Percentiles rank a stretch among this genome's conserved stretches.
Evolutionary conservation across 331 rosid genomes (phyloP).

Genomic region (Dryas integrifolia): DNA sequence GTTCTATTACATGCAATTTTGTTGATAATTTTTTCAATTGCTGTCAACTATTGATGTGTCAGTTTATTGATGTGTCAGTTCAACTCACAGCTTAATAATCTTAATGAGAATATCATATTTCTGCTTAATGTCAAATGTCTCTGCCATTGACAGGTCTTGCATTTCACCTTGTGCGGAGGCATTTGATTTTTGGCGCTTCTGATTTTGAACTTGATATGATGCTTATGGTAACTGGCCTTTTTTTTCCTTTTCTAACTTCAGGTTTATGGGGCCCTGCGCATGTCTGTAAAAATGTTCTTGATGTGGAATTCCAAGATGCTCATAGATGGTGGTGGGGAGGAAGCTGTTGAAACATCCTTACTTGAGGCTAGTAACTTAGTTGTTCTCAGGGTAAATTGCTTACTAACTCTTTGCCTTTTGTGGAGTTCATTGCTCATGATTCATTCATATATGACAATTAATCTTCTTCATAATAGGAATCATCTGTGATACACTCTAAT

Average conservation of each 20-base stretch:
- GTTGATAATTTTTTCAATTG: background rate
- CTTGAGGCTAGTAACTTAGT: slow-evolving; percentile 93
- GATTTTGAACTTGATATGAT: slow-evolving; percentile 3
- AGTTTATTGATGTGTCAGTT: background rate
- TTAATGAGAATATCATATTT: background rate
- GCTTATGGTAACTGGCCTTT: background rate
- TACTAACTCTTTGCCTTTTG: slow-evolving; percentile 28
- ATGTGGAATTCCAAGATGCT: slow-evolving; percentile 95
- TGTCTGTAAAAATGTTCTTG: slow-evolving; percentile 93
- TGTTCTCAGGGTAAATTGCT: slow-evolving; percentile 77
- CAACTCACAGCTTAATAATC: background rate
- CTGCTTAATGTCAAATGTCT: background rate
- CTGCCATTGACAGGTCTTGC: background rate
- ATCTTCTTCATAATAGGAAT: slow-evolving; percentile 54
- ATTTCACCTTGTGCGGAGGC: background rate
- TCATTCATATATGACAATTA: slow-evolving; percentile 26
- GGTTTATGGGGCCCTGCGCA: slow-evolving; percentile 96
- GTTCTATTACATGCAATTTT: background rate
- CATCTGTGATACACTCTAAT: slow-evolving; percentile 96
- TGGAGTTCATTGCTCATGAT: slow-evolving; percentile 19
- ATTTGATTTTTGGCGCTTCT: background rate
- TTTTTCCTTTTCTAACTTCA: slow-evolving; percentile 27
- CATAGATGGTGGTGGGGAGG: slow-evolving; percentile 78
- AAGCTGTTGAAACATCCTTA: slow-evolving; percentile 73
- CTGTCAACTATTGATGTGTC: background rate